Evolutionary conservation across 2,329 filamentous ascomycete genomes (phyloP).

Genomic region (Aspergillus piperis): DNA sequence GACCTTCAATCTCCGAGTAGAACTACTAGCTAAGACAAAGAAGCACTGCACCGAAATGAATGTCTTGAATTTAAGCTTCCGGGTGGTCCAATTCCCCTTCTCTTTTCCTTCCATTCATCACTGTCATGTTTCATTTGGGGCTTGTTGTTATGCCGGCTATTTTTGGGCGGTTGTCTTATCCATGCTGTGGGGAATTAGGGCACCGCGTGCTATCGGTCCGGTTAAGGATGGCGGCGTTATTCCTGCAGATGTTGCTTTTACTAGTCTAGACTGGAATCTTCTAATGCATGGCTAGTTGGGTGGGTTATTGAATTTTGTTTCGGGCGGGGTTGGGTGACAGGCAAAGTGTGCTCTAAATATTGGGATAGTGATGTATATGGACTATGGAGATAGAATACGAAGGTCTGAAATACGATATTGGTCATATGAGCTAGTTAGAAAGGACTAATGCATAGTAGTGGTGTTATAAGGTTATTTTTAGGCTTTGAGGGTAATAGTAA

Average conservation of each 20-base stretch:
- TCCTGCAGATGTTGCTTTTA: not conserved
- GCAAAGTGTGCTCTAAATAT: not conserved
- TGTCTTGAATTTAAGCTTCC: no score
- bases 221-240: not conserved
- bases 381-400: not conserved
- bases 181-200: not conserved
- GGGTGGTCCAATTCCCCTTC: no score
- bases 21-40: no score
- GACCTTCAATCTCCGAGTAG: no score
- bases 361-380: not conserved
- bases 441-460: no score
- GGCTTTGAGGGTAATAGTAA: not conserved
- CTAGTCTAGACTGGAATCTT: not conserved
- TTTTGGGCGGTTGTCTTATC: slow-evolving; percentile 8
- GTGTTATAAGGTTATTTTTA: not conserved
- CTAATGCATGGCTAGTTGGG: not conserved
- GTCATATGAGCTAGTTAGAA: no score
- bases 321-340: not conserved
- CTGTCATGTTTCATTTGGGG: no score
- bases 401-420: no score
- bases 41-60: no score
- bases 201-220: not conserved
- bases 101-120: no score
- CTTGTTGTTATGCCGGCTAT: not conserved
- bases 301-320: not conserved